Conservation (phyloP, 2,329 filamentous ascomycete species). For the Metarhizium album region DNA sequence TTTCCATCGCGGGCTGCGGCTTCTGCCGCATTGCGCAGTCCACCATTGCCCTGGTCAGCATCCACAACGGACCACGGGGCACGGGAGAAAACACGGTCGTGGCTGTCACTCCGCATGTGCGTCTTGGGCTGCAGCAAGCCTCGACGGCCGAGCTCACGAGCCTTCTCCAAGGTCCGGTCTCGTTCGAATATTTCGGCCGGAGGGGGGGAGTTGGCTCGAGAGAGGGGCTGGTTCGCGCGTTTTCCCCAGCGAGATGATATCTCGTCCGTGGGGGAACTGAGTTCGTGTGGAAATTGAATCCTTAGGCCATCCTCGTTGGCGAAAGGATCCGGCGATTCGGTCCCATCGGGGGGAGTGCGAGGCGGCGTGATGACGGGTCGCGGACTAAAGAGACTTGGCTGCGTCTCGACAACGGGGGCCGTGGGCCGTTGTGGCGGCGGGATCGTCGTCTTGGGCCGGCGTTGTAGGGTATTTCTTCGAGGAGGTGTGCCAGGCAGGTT, state of each 20-base stretch:
- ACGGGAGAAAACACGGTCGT: conserved; percentile 61
- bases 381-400: conserved; percentile 43
- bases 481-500: conserved; percentile 48
- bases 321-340: conserved; percentile 36
- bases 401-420: conserved; percentile 22
- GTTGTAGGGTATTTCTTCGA: conserved; percentile 22
- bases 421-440: conserved; percentile 14
- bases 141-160: conserved; percentile 44
- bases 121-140: conserved; percentile 45
- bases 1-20: conserved; percentile 61
- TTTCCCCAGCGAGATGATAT: conserved; percentile 69
- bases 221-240: conserved; percentile 66
- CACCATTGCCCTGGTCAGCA: conserved; percentile 86
- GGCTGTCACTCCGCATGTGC: conserved; percentile 46
- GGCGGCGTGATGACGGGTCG: conserved; percentile 41
- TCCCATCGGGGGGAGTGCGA: conserved; percentile 41
- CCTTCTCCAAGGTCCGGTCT: conserved; percentile 44
- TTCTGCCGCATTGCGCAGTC: conserved; percentile 77
- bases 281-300: conserved; percentile 42
- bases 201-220: conserved; percentile 61
- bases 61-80: conserved; percentile 75
- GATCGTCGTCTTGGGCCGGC: conserved; percentile 18
- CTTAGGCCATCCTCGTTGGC: conserved; percentile 47
- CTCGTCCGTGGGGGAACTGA: conserved; percentile 59
- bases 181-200: conserved; percentile 68